phyloP scores from a whole-genome alignment of 768 basidiomycete species.

The Boletus coccyginus region DNA sequence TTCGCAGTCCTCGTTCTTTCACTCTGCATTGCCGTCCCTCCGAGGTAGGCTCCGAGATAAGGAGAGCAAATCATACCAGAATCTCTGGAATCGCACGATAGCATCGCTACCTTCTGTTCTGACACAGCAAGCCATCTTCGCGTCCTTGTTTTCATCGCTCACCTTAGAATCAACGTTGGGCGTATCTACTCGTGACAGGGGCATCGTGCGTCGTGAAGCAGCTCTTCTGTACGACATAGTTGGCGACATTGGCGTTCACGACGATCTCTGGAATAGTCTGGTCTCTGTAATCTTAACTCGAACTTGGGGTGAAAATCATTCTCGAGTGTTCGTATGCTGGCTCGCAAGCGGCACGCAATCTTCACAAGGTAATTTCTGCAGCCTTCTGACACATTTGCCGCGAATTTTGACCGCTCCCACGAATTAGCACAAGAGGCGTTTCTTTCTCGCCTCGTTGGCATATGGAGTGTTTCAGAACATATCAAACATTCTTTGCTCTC shows the following conservation, averaged over 20 bases:
- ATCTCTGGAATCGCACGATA: constrained; percentile 49
- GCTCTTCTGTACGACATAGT: constrained; percentile 50
- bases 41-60: constrained; percentile 35
- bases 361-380: constrained; percentile 30
- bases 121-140: constrained; percentile 55
- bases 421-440: constrained; percentile 43
- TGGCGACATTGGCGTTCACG: constrained; percentile 44
- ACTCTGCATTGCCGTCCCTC: constrained; percentile 46
- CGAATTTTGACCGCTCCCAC: constrained; percentile 7
- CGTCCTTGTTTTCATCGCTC: constrained; percentile 56
- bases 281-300: constrained; percentile 49
- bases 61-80: constrained; percentile 38
- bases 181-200: constrained; percentile 34
- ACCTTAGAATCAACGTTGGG: constrained; percentile 32
- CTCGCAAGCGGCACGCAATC: constrained; percentile 43
- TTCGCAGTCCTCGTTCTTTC: constrained; percentile 75
- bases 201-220: constrained; percentile 52
- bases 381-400: not conserved
- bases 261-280: constrained; percentile 51
- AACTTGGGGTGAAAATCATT: constrained; percentile 57
- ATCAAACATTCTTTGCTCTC: constrained; percentile 76
- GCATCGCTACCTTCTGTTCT: constrained; percentile 47
- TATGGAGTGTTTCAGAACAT: constrained; percentile 77
- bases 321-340: constrained; percentile 72
- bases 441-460: constrained; percentile 48